Evolutionary conservation across 176 grass and related monocot genomes (phyloP).

Genomic region (Oryza meyeriana): DNA sequence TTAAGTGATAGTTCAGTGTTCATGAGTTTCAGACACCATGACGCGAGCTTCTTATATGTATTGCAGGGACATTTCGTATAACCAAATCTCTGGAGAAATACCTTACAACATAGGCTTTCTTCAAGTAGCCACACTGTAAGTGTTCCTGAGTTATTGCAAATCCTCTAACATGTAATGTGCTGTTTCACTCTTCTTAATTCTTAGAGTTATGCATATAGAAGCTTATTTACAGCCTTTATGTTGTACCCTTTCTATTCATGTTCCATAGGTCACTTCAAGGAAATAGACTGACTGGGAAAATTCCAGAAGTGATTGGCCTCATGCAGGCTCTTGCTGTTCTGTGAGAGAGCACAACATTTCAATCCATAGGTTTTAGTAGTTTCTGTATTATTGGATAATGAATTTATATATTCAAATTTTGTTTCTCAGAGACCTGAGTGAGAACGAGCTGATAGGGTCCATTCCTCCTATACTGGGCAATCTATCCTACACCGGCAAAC

Average conservation of each 20-base stretch:
- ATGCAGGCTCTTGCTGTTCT: constrained; percentile 99
- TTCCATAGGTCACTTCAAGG: constrained; percentile 89
- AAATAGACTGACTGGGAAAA: constrained; percentile 80
- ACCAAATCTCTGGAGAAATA: constrained; percentile 95
- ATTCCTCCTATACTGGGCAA: constrained; percentile 98
- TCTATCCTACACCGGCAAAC: constrained; percentile 96
- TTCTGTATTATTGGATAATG: background rate
- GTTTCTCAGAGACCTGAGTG: constrained; percentile 75
- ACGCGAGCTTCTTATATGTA: constrained; percentile 12
- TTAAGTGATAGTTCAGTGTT: background rate
- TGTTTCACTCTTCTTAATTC: background rate
- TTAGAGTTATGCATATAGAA: background rate
- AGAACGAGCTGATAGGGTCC: constrained; percentile 79
- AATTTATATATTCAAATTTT: background rate
- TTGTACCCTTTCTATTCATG: constrained; percentile 8
- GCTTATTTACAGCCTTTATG: background rate
- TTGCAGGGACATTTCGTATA: constrained; percentile 94
- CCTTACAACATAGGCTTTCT: constrained; percentile 99
- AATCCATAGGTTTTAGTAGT: background rate
- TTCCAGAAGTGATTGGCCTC: constrained; percentile 98
- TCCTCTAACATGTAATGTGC: background rate
- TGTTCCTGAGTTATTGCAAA: background rate
- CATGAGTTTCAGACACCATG: background rate
- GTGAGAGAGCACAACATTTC: constrained; percentile 49
- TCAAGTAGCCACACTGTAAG: constrained; percentile 98